Evolutionary conservation across 352 stramenopile genomes (phyloP).

Genomic region (Phytophthora idaei): DNA sequence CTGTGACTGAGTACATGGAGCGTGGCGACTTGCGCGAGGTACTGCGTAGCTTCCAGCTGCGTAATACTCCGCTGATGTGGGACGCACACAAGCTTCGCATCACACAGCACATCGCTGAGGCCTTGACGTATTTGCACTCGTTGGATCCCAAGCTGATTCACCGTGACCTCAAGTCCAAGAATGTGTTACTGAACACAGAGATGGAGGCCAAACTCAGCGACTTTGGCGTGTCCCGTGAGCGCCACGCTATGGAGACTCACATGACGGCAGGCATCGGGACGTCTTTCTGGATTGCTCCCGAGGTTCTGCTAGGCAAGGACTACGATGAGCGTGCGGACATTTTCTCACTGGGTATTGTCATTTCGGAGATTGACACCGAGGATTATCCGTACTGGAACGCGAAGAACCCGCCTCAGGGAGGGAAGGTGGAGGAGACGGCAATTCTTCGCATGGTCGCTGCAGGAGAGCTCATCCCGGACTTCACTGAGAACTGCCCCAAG

Average conservation of each 20-base stretch:
- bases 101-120: constrained; percentile 60
- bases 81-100: constrained; percentile 59
- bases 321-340: constrained; percentile 67
- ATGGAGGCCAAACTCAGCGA: constrained; percentile 81
- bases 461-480: constrained; percentile 59
- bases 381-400: constrained; percentile 71
- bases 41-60: constrained; percentile 51
- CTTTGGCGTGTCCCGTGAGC: constrained; percentile 74
- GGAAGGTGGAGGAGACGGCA: constrained; percentile 54
- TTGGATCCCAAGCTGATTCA: constrained; percentile 73
- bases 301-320: constrained; percentile 61
- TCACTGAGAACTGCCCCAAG: constrained; percentile 53
- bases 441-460: constrained; percentile 72
- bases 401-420: constrained; percentile 51
- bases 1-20: constrained; percentile 80
- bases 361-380: constrained; percentile 62
- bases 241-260: constrained; percentile 61
- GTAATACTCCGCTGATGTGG: constrained; percentile 52
- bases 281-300: constrained; percentile 74
- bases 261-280: constrained; percentile 76
- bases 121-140: constrained; percentile 71
- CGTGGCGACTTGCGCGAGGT: constrained; percentile 69
- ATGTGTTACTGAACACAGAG: constrained; percentile 68
- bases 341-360: constrained; percentile 58
- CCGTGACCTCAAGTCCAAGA: constrained; percentile 78